Evolutionary conservation across 2,329 filamentous ascomycete species (phyloP).

Genomic region (Fusarium nematophilum): DNA sequence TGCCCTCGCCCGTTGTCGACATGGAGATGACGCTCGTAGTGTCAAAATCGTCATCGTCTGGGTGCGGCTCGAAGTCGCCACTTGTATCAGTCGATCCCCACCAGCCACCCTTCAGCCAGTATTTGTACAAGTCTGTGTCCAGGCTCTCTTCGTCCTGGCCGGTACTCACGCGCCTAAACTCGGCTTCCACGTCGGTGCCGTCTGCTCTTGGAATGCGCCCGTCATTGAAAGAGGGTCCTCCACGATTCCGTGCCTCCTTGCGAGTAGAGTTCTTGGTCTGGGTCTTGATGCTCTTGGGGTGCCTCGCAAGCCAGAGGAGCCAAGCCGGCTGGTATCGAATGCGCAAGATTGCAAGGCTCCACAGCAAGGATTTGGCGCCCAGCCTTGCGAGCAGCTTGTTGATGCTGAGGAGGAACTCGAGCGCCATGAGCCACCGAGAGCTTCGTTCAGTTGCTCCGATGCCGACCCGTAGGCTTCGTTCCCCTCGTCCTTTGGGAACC

Average conservation of each 20-base stretch:
- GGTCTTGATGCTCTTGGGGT: constrained; percentile 48
- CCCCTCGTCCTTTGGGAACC: constrained; percentile 58
- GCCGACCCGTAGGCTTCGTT: constrained; percentile 67
- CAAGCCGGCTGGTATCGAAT: constrained; percentile 56
- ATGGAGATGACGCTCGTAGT: constrained; percentile 82
- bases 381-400: constrained; percentile 55
- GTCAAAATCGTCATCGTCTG: constrained; percentile 72
- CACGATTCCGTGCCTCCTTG: constrained; percentile 22
- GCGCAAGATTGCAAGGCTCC: constrained; percentile 66
- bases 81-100: constrained; percentile 87
- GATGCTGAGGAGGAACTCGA: constrained; percentile 82
- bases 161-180: constrained; percentile 71
- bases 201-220: constrained; percentile 68
- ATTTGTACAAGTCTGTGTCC: constrained; percentile 80
- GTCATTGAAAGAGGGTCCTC: constrained; percentile 46
- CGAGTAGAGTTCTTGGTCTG: constrained; percentile 28
- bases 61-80: constrained; percentile 76
- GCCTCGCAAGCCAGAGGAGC: constrained; percentile 66
- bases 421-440: constrained; percentile 80
- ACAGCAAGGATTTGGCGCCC: constrained; percentile 53
- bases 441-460: constrained; percentile 84
- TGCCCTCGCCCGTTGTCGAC: constrained; percentile 55
- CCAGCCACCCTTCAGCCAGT: constrained; percentile 86
- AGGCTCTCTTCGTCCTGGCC: constrained; percentile 71
- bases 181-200: constrained; percentile 82